Evolutionary conservation across 495 filamentous ascomycete genomes (phyloP), one percentile per base, ranked within the genome.

Genomic region (Collariella sp.): DNA sequence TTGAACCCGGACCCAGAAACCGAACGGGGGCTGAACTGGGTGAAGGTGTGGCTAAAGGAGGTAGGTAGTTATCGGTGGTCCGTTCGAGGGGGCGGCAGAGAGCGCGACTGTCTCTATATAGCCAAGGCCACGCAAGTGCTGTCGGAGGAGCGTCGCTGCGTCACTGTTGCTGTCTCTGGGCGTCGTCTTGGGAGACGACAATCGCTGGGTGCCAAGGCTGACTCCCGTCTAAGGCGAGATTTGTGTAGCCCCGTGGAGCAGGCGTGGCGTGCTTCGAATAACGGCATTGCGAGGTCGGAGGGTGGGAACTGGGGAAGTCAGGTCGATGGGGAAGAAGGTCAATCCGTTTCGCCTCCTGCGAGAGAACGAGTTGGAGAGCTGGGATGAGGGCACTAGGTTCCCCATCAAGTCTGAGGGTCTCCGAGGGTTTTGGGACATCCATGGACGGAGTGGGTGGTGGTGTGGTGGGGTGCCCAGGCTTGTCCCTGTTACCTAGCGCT

Each of bases 171-270:
- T 12, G 47, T 15, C 19, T 45, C 43, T 55, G 47, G 33, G 46
- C 31, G 36, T 40, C 39, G 31, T 46, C 36, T 57, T 46, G 47
- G 33, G 52, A 53, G 57, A 54, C 36, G 55, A 48, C 48, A 62
- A 50, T 58, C 46, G 54, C 57, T 63, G 44, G 42, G 23, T 65
- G 66, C 64, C 66, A 69, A 69, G 66, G 46, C 56, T 44, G 59
- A 50, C 36, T 46, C 47, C 42, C 36, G 52, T 35, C 34, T 35
- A 56, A 59, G 58, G 58, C 59, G 59, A 65, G 64, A 63, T 65
- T 68, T 61, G 66, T 68, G 66, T 68, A 57, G 61, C 66, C 62
- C 53, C 51, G 52, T 47, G 29, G 39, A 56, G 56, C 35, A 54
- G 42, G 55, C 60, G 60, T 65, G 62, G 64, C 62, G 64, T 53